These are phyloP conservation scores for Xerocomus tenax DNA, from an alignment of 1,284 basidiomycete species.

Conservation along the genomic window DNA sequence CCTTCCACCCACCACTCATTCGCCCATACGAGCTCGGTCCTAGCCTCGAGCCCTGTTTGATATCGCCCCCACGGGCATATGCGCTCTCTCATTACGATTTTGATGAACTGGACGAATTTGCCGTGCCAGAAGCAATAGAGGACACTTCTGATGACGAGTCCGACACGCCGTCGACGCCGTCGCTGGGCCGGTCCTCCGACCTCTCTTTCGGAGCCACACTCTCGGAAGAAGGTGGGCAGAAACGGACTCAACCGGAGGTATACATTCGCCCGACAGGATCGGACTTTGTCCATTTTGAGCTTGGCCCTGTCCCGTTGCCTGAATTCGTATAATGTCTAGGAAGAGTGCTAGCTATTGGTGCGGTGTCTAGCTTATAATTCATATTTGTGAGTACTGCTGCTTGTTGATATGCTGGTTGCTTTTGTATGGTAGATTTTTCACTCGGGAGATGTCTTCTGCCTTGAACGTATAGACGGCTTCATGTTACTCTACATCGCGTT, in stretches of 20 bases:
- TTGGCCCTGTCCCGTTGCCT: constrained; percentile 61
- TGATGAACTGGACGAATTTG: constrained; percentile 56
- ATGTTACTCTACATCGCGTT: background rate
- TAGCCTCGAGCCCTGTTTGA: constrained; percentile 35
- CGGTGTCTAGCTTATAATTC: constrained; percentile 30
- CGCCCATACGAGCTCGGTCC: constrained; percentile 40
- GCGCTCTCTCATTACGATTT: constrained; percentile 52
- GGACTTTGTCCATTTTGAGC: constrained; percentile 54
- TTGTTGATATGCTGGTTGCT: constrained; percentile 25
- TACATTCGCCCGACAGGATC: constrained; percentile 52
- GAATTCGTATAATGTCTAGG: constrained; percentile 44
- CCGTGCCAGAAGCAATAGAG: constrained; percentile 71
- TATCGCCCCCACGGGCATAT: constrained; percentile 37
- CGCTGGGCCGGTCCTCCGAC: constrained; percentile 43
- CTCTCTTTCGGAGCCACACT: constrained; percentile 41
- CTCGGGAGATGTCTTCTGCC: background rate
- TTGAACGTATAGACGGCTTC: background rate
- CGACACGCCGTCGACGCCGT: constrained; percentile 57
- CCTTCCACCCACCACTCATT: constrained; percentile 48
- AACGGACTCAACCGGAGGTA: constrained; percentile 45
- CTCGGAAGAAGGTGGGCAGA: constrained; percentile 42
- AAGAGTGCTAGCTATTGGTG: constrained; percentile 61
- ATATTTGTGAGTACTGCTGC: constrained; percentile 15
- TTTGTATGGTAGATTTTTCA: constrained; percentile 22
- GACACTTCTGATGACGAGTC: constrained; percentile 77